Percentiles rank a stretch among this genome's conserved stretches.
phyloP scores from a whole-genome alignment of 768 basidiomycete genomes.

The Agrocybe chaxingu region DNA sequence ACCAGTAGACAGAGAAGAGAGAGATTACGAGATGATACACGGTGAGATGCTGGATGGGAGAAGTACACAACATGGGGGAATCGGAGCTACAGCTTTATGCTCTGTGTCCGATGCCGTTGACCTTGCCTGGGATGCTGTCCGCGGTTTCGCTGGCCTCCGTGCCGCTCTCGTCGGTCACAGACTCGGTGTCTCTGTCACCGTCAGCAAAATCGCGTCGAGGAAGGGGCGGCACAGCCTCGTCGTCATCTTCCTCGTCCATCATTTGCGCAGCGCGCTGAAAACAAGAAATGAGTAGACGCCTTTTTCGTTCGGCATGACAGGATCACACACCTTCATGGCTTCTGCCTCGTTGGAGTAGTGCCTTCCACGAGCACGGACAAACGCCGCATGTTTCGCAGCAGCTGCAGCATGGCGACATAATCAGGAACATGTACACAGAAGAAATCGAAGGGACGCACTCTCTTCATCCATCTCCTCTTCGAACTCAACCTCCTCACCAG shows the following conservation, averaged over 20 bases:
- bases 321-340: constrained; percentile 75
- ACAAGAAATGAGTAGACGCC: constrained; percentile 3
- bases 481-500: constrained; percentile 67
- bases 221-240: constrained; percentile 24
- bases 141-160: constrained; percentile 10
- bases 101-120: constrained; percentile 26
- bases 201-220: constrained; percentile 20
- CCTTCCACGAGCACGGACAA: constrained; percentile 74
- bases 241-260: constrained; percentile 62
- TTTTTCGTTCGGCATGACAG: background rate
- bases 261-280: constrained; percentile 61
- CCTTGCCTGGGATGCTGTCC: constrained; percentile 9
- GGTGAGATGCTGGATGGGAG: too few species aligned
- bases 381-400: constrained; percentile 77
- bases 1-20: too few species aligned
- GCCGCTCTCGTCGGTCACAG: constrained; percentile 9
- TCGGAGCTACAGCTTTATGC: background rate
- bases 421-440: background rate
- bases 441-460: constrained; percentile 42
- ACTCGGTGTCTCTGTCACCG: constrained; percentile 13
- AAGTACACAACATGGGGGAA: too few species aligned
- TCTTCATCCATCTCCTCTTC: constrained; percentile 90
- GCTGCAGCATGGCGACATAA: constrained; percentile 37
- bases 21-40: too few species aligned
- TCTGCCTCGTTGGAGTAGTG: constrained; percentile 92